phyloP scores from a whole-genome alignment of 306 rosid species.

The Oxytropis ochrocephala region DNA sequence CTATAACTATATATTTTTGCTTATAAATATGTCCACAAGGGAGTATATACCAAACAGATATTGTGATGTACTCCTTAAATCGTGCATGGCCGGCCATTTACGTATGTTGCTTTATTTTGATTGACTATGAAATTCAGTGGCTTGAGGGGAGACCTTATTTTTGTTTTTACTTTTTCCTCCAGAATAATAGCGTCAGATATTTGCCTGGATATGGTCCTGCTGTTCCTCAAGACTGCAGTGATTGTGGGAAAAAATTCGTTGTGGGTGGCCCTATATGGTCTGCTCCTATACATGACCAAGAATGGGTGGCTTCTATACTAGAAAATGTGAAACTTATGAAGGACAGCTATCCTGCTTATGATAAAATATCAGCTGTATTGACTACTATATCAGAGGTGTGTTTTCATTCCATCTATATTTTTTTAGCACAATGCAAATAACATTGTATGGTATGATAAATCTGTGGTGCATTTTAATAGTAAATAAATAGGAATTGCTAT shows the following conservation, averaged over 20 bases:
- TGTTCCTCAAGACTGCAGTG: slow-evolving; percentile 84
- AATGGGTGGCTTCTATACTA: slow-evolving; percentile 81
- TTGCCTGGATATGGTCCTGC: slow-evolving; percentile 87
- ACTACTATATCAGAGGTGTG: slow-evolving; percentile 89
- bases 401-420: background rate
- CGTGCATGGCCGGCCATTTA: too few relatives aligned
- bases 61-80: too few relatives aligned
- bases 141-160: background rate
- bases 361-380: slow-evolving; percentile 79
- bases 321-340: slow-evolving; percentile 62
- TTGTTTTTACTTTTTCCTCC: slow-evolving; percentile 2
- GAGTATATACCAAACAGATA: too few relatives aligned
- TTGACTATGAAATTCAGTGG: background rate
- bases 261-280: slow-evolving; percentile 99
- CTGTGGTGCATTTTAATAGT: background rate
- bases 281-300: slow-evolving; percentile 93
- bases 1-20: too few relatives aligned
- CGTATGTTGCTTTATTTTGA: background rate
- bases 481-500: background rate
- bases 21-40: too few relatives aligned
- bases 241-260: slow-evolving; percentile 85
- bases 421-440: background rate
- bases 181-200: slow-evolving; percentile 80
- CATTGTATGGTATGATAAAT: background rate
- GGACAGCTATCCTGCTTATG: slow-evolving; percentile 79